These are phyloP conservation scores for Saccharomycopsis hybrid DNA, from an alignment of 1,139 yeast genomes.

Conservation along the genomic window DNA sequence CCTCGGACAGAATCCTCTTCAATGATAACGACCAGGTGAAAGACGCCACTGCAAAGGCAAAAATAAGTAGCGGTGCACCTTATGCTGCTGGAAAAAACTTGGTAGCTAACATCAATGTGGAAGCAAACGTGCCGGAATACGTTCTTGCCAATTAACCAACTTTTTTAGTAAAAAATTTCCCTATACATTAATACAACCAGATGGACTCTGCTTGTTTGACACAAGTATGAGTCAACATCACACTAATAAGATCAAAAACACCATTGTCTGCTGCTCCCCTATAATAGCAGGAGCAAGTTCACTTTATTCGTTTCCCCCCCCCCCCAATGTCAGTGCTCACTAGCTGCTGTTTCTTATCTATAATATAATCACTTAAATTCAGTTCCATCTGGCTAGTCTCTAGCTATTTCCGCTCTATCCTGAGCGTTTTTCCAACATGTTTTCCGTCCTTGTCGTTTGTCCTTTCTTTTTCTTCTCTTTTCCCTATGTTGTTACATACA, in stretches of 20 bases:
- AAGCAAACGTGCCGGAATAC: conserved; percentile 11
- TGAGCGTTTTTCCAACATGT: no score
- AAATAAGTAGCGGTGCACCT: background rate
- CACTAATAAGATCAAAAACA: background rate
- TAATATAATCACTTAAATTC: no score
- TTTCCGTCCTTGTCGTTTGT: background rate
- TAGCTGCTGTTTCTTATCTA: background rate
- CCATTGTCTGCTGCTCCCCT: background rate
- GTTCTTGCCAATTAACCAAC: conserved; percentile 5
- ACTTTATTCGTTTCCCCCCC: background rate
- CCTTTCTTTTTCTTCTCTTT: background rate
- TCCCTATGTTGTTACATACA: background rate
- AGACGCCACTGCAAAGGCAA: background rate
- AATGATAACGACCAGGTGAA: background rate
- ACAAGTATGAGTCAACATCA: background rate
- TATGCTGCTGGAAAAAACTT: background rate
- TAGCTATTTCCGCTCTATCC: no score
- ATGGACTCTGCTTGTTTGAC: background rate
- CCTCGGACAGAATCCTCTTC: conserved; percentile 9
- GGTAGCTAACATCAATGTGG: background rate
- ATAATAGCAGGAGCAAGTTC: background rate
- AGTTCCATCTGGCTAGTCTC: no score
- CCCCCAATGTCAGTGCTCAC: background rate
- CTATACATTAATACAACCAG: no score
- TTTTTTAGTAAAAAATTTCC: background rate